Conservation (phyloP, 306 rosid genomes). For the Pterocarpus santalinus region DNA sequence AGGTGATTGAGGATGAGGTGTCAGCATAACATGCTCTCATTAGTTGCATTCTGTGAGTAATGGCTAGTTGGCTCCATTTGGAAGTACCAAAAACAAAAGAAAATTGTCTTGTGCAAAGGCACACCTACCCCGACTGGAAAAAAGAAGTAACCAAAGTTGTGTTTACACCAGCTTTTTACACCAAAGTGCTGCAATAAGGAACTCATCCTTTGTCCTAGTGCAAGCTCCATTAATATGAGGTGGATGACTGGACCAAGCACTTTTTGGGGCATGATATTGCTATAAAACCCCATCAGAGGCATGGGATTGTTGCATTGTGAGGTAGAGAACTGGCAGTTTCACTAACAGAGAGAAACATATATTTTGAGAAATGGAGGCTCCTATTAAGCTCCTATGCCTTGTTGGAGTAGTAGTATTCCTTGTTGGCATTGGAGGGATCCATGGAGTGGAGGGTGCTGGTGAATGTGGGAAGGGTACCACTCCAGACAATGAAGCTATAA, state of each 20-base stretch:
- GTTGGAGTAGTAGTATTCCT: conserved; percentile 50
- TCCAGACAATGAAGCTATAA: conserved; percentile 62
- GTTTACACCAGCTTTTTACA: conserved; percentile 34
- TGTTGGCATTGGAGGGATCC: conserved; percentile 44
- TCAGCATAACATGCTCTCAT: conserved; percentile 33
- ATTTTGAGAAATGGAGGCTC: conserved; percentile 43
- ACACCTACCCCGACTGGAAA: conserved; percentile 43
- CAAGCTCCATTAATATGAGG: conserved; percentile 57
- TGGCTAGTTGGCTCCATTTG: conserved; percentile 35
- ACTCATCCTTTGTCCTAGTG: conserved; percentile 51
- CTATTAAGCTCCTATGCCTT: conserved; percentile 51
- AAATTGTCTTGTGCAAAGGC: background rate
- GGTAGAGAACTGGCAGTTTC: background rate
- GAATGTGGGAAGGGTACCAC: conserved; percentile 60
- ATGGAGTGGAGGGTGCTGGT: conserved; percentile 51
- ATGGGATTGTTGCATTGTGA: conserved; percentile 21
- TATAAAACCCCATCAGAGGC: conserved; percentile 51
- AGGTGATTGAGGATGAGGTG: conserved; percentile 48
- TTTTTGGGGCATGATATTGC: conserved; percentile 6
- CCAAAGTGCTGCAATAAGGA: conserved; percentile 49
- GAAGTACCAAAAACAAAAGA: conserved; percentile 33
- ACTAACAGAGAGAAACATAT: background rate
- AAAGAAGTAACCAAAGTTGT: conserved; percentile 20
- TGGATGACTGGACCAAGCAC: conserved; percentile 56
- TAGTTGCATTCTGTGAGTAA: conserved; percentile 27